These are phyloP conservation scores for Solanum piurae DNA, from an alignment of 257 asterid species.

Conservation along the genomic window DNA sequence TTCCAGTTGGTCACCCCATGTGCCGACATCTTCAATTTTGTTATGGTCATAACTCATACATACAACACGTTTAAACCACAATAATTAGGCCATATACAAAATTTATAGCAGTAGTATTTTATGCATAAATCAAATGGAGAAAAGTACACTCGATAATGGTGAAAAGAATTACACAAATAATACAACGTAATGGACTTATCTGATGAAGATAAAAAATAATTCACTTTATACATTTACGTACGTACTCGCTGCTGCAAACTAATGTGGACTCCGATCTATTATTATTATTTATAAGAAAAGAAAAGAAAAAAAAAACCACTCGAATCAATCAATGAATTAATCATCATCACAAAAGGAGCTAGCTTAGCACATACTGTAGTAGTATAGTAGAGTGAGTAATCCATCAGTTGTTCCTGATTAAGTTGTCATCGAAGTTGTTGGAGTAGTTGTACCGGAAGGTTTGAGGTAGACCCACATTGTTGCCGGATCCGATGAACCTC, in stretches of 20 bases:
- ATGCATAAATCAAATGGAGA: neutral
- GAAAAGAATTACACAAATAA: neutral
- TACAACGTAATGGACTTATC: neutral
- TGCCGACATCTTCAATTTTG: neutral
- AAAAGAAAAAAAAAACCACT: neutral
- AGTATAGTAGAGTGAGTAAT: neutral
- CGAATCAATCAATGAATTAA: neutral
- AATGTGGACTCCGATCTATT: neutral
- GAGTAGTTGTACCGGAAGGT: conserved; percentile 49
- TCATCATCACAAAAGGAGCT: neutral
- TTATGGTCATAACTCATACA: neutral
- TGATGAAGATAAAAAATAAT: neutral
- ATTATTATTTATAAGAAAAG: neutral
- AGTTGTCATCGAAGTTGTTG: conserved; percentile 4
- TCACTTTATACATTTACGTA: neutral
- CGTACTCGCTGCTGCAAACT: neutral
- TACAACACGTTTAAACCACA: neutral
- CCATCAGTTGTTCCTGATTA: neutral
- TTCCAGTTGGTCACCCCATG: neutral
- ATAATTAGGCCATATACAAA: neutral
- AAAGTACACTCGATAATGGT: neutral
- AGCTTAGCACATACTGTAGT: neutral
- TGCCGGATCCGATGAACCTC: conserved; percentile 42
- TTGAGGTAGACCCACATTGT: conserved; percentile 61
- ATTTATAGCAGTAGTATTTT: neutral